phyloP scores from a whole-genome alignment of 805 yeast species.

The Wickerhamiella sorbophila region DNA sequence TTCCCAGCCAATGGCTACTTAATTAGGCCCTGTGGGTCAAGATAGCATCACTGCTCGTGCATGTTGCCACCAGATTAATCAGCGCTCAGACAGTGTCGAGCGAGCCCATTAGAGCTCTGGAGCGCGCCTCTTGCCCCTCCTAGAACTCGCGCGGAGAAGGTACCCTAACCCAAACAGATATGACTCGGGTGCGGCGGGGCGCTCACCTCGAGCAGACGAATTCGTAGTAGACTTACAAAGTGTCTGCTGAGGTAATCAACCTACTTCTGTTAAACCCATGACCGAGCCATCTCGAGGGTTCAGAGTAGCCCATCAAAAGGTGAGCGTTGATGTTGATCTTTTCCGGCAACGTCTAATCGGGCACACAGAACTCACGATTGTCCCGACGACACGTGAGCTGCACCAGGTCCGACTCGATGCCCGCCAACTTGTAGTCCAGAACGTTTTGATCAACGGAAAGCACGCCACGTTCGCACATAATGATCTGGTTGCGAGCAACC shows the following conservation, averaged over 20 bases:
- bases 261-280: not conserved
- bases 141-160: no score
- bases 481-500: constrained; percentile 35
- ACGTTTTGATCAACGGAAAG: constrained; percentile 50
- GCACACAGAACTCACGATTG: constrained; percentile 64
- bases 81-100: no score
- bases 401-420: constrained; percentile 61
- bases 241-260: no score
- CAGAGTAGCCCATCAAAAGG: constrained; percentile 72
- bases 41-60: not conserved
- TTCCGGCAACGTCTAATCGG: constrained; percentile 48
- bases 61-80: not conserved
- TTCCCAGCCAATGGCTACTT: no score
- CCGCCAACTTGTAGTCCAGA: constrained; percentile 43
- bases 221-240: no score
- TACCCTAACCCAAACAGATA: no score
- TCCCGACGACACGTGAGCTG: constrained; percentile 51
- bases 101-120: no score
- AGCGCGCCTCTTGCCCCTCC: no score
- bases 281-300: constrained; percentile 26
- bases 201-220: no score
- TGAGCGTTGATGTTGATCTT: constrained; percentile 66
- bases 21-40: no score
- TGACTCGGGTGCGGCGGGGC: no score
- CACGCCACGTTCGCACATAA: constrained; percentile 40